Percentiles rank a stretch among this genome's conserved stretches.
Evolutionary conservation across 345 rosid species (phyloP).

Genomic region (Corchorus olitorius): DNA sequence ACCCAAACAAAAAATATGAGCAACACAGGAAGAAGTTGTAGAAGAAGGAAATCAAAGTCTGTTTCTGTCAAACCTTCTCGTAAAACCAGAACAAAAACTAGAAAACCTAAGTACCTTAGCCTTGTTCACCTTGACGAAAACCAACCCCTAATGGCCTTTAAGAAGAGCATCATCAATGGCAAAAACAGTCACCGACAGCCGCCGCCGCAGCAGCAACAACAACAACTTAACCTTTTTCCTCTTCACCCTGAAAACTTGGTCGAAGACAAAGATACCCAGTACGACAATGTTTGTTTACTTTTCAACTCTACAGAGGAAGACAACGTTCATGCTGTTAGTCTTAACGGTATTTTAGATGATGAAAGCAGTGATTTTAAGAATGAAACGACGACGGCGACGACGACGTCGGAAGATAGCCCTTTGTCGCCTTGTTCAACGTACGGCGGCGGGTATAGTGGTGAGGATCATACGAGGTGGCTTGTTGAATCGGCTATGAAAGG

Average conservation of each 20-base stretch:
- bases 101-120: slow-evolving; percentile 70
- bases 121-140: slow-evolving; percentile 35
- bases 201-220: not conserved
- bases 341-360: slow-evolving; percentile 57
- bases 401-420: slow-evolving; percentile 29
- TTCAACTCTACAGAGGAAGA: slow-evolving; percentile 49
- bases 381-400: slow-evolving; percentile 20
- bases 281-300: slow-evolving; percentile 59
- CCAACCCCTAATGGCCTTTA: not conserved
- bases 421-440: slow-evolving; percentile 30
- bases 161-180: not conserved
- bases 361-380: slow-evolving; percentile 8
- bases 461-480: slow-evolving; percentile 39
- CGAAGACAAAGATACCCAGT: slow-evolving; percentile 34
- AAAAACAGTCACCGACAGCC: slow-evolving; percentile 10
- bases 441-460: slow-evolving; percentile 1
- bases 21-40: slow-evolving; percentile 23
- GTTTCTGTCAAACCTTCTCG: slow-evolving; percentile 38
- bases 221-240: slow-evolving; percentile 45
- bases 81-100: slow-evolving; percentile 55
- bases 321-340: slow-evolving; percentile 49
- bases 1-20: slow-evolving; percentile 2
- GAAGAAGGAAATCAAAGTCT: slow-evolving; percentile 24
- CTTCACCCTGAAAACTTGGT: slow-evolving; percentile 41
- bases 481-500: slow-evolving; percentile 70